Percentiles rank a stretch among this genome's conserved stretches.
Evolutionary conservation across 1,284 basidiomycete genomes (phyloP).

Genomic region (Cryptococcus floricola): DNA sequence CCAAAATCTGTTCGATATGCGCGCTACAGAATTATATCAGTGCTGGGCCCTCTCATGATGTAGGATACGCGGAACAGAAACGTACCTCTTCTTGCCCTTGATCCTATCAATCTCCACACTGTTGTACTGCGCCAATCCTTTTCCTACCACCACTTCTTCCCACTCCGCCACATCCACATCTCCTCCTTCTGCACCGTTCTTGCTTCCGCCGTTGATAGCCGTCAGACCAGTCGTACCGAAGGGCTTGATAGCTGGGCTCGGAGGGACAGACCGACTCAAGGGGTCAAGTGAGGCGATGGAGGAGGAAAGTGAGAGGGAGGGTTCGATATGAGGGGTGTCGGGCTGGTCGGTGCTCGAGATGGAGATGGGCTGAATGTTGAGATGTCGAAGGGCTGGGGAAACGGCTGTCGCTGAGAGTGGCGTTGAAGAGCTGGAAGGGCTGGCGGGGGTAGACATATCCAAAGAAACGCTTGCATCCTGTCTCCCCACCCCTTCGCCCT

Average conservation of each 20-base stretch:
- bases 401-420: background rate
- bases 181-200: constrained; percentile 1
- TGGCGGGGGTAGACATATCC: constrained; percentile 12
- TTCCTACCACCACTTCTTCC: constrained; percentile 84
- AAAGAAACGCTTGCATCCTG: background rate
- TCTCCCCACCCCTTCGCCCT: too few relatives aligned
- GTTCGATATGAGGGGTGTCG: constrained; percentile 43
- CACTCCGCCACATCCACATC: constrained; percentile 54
- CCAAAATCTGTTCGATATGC: constrained; percentile 72
- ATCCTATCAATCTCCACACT: constrained; percentile 84
- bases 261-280: constrained; percentile 30
- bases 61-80: constrained; percentile 2
- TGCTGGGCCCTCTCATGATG: background rate
- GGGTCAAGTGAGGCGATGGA: constrained; percentile 49
- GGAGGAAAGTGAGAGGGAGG: constrained; percentile 43
- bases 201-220: constrained; percentile 1
- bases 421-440: constrained; percentile 5
- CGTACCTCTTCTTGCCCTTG: constrained; percentile 83
- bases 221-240: constrained; percentile 18
- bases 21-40: constrained; percentile 56
- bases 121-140: constrained; percentile 93
- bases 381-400: constrained; percentile 11
- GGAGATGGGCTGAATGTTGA: constrained; percentile 1
- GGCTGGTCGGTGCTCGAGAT: constrained; percentile 20
- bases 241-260: constrained; percentile 33